Evolutionary conservation across 805 yeast species (phyloP), one percentile per base, ranked within the genome.

Genomic region (Metschnikowia anglica): DNA sequence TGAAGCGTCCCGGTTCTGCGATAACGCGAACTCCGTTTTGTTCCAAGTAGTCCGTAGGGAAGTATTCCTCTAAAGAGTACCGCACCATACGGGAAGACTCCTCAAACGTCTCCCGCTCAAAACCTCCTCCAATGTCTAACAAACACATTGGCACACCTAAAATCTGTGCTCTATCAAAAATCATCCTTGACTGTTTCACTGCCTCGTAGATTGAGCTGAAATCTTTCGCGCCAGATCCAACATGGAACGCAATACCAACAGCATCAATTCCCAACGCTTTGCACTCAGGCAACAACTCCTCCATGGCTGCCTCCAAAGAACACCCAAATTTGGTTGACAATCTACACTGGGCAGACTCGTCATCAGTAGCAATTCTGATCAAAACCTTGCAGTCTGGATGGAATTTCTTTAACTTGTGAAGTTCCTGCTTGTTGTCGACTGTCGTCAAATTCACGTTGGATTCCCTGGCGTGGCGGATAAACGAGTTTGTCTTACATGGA

Each of bases 51-150:
- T 56, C 60, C 3, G 41, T 47, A 1, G 91, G 87, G 69, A 89
- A 91, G 56, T 68, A 72, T 43, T 67, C 58, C 34, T 74, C 79
- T 48, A 90, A 65, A 2, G 85, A 73, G 11, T 56, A 47, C 44
- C 75, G 73, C 48, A 91, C 74, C 38, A 81, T 76, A 6, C 59
- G 56, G 7, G 91, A 78, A 9, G 87, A 73, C 34, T 73, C 70
- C 11, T 62, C 72, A 59, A 89, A 89, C 1, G 80, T 72, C 28
- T 74, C 79, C 39, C 73, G 72, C 50, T 79, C 79, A 62, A 89
- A 91, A 0, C 99, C 99, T 23, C 99, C 99, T 39, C 99, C 99
- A 52, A 91, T 81, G 59, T 91, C 99, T 47, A 88, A 72, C 13
- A 81, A 59, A 13, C 65, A 53, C 76, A 87, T 68, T 8, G 57